Conservation (phyloP, 805 yeast species). For the Kuraishia ogatae region DNA sequence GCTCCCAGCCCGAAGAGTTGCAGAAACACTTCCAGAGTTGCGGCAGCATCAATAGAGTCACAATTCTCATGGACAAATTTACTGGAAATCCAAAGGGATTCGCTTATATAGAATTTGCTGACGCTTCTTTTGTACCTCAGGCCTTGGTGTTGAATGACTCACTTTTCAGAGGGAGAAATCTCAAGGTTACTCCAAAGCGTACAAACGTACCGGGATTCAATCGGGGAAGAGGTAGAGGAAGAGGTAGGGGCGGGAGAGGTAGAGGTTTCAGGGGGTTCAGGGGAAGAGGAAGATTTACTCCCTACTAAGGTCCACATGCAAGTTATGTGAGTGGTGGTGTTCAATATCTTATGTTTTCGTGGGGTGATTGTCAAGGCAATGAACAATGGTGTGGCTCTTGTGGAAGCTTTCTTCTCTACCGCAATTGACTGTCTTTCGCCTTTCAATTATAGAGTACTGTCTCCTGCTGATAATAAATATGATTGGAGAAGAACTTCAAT, state of each 20-base stretch:
- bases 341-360: neutral
- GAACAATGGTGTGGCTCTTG: neutral
- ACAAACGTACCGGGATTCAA: slow-evolving; percentile 75
- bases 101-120: slow-evolving; percentile 82
- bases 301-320: slow-evolving; percentile 12
- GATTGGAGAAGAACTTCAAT: neutral
- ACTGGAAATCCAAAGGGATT: slow-evolving; percentile 83
- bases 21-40: slow-evolving; percentile 62
- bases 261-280: slow-evolving; percentile 17
- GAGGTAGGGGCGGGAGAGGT: slow-evolving; percentile 14
- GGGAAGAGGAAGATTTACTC: slow-evolving; percentile 24
- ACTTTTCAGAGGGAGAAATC: slow-evolving; percentile 55
- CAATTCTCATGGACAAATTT: slow-evolving; percentile 61
- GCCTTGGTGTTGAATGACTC: slow-evolving; percentile 64
- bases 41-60: slow-evolving; percentile 73
- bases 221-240: slow-evolving; percentile 26
- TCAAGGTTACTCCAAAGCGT: slow-evolving; percentile 71
- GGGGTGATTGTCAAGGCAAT: neutral
- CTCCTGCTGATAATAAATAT: neutral
- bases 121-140: slow-evolving; percentile 48
- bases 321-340: neutral
- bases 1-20: slow-evolving; percentile 65
- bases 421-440: neutral
- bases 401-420: neutral
- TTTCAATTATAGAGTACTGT: neutral